Base-by-base conservation (phyloP, 768 basidiomycete genomes). In the Russula vinacea region DNA sequence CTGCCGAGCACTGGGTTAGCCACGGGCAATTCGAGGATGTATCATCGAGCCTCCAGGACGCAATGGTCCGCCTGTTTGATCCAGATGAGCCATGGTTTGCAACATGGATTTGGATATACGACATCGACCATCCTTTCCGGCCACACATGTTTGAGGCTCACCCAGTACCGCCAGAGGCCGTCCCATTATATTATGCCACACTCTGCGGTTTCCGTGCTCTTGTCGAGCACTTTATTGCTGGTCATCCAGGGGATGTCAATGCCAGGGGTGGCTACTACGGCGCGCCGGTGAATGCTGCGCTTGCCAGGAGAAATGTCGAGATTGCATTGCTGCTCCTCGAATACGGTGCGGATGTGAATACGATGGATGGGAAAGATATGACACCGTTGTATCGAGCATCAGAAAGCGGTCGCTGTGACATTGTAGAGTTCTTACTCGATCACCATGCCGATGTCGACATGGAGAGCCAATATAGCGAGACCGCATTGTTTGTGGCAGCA, bases 171-270 rank as follows among this genome's bases (percentile, higher is more conserved):
- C 62, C 56, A 1, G 26, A 37, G 3, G 50, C 40, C 1, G 24
- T 7, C 17, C 56, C 62, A 2, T 29, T 63, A 29, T 63, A 63
- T 16, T 63, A 63, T 45, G 62, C 56, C 5, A 35, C 35, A 11
- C 17, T 63, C 5, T 63, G 56, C n/a, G 56, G 62, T 14, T 53
- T 63, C 19, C 24, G 29, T 37, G 24, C 5, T 51, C 56, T 58
- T 11, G 62, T 13, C 3, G 19, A 58, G 11, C 22, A 26, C 16
- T 29, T 63, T 7, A 26, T 63, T 2, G 8, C 8, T 4, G n/a
- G 13, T 10, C 24, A 14, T 39, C 33, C 56, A 9, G 9, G 5
- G 3, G 50, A 63, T 5, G 56, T 63, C 0, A 37, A 58, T 22
- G 40, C 56, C 3, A 22, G 10, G 1, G 51, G 56, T 0, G 56